Evolutionary conservation across 129 eudicot species (phyloP), one percentile per base, ranked within the genome.

Genomic region (Erigeron canadensis): DNA sequence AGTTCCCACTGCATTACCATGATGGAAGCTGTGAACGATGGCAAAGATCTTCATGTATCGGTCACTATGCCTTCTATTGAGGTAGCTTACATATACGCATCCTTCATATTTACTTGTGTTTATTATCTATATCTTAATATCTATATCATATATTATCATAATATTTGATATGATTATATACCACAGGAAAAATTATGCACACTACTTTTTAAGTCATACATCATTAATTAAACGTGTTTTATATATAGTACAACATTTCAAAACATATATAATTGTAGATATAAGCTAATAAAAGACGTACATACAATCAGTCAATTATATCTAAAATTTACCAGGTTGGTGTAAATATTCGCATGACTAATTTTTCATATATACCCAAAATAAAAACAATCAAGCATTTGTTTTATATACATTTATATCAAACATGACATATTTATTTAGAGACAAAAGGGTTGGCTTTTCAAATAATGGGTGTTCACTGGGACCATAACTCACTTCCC

Each of bases 11-110:
- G 96, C 54, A 88, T 88, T 56, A 88, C 91, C 38, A 83, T 88
- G 96, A 81, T 88, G 89, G 96, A 88, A 61, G 84, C 96, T 2
- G 62, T 83, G 3, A 85, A 85, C 61, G 73, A 69, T 7, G 91
- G 91, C 48, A 82, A 81, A 73, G 91, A 88, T 45, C 89, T 88
- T 58, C 96, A 88, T 72, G 50, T 88, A 6, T 88, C 96, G 4
- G 96, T 88, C 71, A 85, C 86, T 67, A 88, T 88, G 95, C 91
- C 91, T 59, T 88, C 95, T 13, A 88, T 88, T 72, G 90, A 88
- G 95, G 95, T 88, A 83, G 55, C 6, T 8, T 10, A 7, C 5
- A 8, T 2, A 23, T 28, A 28, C 3, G 34, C 34, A 28, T 7
- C 16, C 13, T 45, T 46, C 7, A 3, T 7, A 41, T 40, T 13